Evolutionary conservation across 371 early-diverging fungal species (phyloP).

Genomic region (Batrachochytrium dendrobatidis): DNA sequence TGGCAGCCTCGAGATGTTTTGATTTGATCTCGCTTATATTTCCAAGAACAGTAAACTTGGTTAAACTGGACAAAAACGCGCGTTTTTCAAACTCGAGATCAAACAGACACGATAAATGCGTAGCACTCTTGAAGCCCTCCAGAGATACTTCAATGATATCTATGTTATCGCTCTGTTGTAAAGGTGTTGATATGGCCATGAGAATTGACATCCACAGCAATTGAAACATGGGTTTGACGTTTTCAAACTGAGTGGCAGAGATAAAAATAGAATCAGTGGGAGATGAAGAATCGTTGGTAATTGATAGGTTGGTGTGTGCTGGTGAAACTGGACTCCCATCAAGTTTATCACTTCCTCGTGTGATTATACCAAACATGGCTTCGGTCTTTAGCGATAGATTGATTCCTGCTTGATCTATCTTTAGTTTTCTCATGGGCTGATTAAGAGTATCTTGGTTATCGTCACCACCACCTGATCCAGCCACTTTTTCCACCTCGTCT

Average conservation of each 20-base stretch:
- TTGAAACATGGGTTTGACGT: constrained; percentile 88
- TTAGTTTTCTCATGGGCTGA: no score
- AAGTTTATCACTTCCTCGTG: no score
- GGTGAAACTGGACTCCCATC: no score
- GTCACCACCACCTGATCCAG: no score
- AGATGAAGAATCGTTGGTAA: no score
- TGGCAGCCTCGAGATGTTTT: constrained; percentile 85
- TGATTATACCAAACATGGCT: constrained; percentile 39
- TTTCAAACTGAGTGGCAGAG: constrained; percentile 67
- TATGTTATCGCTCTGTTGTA: constrained; percentile 73
- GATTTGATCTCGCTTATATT: constrained; percentile 70
- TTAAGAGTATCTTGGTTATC: no score
- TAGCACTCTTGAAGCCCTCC: constrained; percentile 73
- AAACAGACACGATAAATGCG: constrained; percentile 73
- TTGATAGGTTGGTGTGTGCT: no score
- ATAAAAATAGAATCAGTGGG: neutral
- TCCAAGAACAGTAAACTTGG: constrained; percentile 76
- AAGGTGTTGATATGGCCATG: constrained; percentile 74
- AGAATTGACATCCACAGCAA: constrained; percentile 84
- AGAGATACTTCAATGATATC: constrained; percentile 58
- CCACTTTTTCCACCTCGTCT: no score
- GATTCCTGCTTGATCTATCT: no score
- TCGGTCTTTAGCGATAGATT: constrained; percentile 47
- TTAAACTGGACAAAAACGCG: constrained; percentile 81
- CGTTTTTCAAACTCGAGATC: constrained; percentile 80